phyloP scores from a whole-genome alignment of 1,284 basidiomycete genomes.

The Apiotrichum brassicae region DNA sequence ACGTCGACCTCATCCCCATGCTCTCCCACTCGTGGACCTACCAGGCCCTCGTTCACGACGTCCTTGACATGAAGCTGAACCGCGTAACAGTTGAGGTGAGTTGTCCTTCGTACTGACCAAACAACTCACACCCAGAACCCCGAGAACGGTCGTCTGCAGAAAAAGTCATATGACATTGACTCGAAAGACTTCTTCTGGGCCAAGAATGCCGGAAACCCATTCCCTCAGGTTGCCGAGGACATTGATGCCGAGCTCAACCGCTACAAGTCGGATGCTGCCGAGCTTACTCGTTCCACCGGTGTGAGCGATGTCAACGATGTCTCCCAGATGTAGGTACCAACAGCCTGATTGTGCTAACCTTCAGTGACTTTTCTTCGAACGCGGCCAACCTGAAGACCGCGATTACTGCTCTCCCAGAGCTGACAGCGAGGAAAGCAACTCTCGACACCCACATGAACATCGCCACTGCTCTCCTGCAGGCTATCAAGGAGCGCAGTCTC shows the following conservation, averaged over 20 bases:
- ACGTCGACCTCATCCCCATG: conserved; percentile 91
- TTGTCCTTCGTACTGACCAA: background rate
- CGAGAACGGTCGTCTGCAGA: conserved; percentile 58
- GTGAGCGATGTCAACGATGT: conserved; percentile 95
- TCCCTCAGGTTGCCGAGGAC: conserved; percentile 97
- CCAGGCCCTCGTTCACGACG: conserved; percentile 95
- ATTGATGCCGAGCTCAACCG: conserved; percentile 88
- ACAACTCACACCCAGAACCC: conserved; percentile 41
- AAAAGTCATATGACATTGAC: conserved; percentile 91
- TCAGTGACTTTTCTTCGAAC: conserved; percentile 85
- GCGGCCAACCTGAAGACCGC: conserved; percentile 94
- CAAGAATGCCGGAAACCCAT: conserved; percentile 90
- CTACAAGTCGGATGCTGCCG: conserved; percentile 95
- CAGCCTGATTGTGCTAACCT: conserved; percentile 5
- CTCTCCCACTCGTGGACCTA: conserved; percentile 99
- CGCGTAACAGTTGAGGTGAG: conserved; percentile 71
- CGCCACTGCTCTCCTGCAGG: conserved; percentile 87
- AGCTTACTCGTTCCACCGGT: conserved; percentile 92
- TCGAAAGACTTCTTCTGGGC: conserved; percentile 99
- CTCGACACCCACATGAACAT: conserved; percentile 99
- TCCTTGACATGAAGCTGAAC: conserved; percentile 94
- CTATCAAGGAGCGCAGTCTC: conserved; percentile 90
- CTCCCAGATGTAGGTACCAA: conserved; percentile 67
- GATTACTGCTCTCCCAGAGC: conserved; percentile 94
- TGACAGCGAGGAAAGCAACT: conserved; percentile 92